Base-by-base conservation (phyloP, 2,329 filamentous ascomycete species). In the Penicillium aurantiogriseum region DNA sequence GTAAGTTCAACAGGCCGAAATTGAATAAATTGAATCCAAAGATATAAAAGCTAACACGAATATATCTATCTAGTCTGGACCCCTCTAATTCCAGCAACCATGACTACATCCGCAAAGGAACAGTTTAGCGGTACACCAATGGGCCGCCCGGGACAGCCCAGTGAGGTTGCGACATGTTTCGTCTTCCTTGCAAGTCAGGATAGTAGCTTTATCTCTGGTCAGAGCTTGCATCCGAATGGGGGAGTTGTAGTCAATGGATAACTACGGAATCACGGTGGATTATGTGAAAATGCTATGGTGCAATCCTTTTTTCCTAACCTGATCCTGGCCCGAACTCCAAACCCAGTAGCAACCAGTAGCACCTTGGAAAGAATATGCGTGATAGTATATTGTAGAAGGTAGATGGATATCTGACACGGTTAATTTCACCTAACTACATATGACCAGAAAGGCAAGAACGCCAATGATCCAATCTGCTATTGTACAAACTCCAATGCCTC, bases 151-250 rank as follows among this genome's bases (percentile, higher is more conserved):
- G 87, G 85, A 2, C 90, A 94, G 74, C 90, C 89, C 1, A 89
- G 85, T 52, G 91, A 94, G 79, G 88, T 93, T 62, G 90, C 89
- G 0, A 88, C 89, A 0, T 91, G 87, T 67, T 89, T 92, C 54
- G 89, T 94, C 4, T 94, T 94, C 74, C 77, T 94, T 63, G 90
- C 90, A 0, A 88, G 85, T 53, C 78, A 81, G 58, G 90, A 94
- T 71, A 90, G 87, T 68, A 87, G 85, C 43, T 86, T 85, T 58
- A 85, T 93, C 40, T 87, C 84, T 51, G 90, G 90, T 1, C 90
- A 93, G 78, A 80, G 78, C 8, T 75, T 88, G 51, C 85, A 88
- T 69, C 80, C 83, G 27, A 87, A 88, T 65, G 82, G 83, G n/a
- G 83, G 83, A 29, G 76, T 78, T 36, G 74, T 85, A 54, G 78